Evolutionary conservation across 176 grass and related monocot species (phyloP), one percentile per base, ranked within the genome.

Genomic region (Lolium multiflorum): DNA sequence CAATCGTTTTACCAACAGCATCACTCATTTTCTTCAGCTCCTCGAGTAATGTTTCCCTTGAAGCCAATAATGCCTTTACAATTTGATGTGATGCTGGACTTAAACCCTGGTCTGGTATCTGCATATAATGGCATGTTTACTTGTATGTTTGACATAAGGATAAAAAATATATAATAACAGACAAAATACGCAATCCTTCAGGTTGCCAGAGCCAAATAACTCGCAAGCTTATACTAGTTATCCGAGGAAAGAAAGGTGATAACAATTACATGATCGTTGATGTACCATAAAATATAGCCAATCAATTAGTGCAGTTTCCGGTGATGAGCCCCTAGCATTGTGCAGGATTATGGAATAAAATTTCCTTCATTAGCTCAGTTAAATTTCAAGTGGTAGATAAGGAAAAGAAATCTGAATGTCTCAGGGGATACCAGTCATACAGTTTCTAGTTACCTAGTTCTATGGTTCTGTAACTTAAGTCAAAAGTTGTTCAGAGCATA

Each of bases 101-200:
- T 88, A 88, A 90, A 70, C 85, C 83, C 83, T 94, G 92, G 66
- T 93, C 92, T 78, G 95, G 89, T 21, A 96, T 87, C 97, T 99
- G 85, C 79, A 80, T 10, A 86, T 60, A 87, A 84, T 81, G 77
- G 44, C 65, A 79, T 48, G 28, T n/a, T 96, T 86, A 69, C 28
- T 74, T 5, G 31, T 55, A 47, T 7, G 0, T 20, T 79, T 35
- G 74, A 78, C 37, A 66, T 56, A 81, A 81, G 38, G 38, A 71
- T 20, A 88, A 56, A 56, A 28, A 12, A 81, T 70, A 62, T 17
- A 59, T 10, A 37, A 54, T 39, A 71, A 70, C 11, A 22, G 51
- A 77, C 28, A 17, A 77, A 38, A 56, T 12, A 81, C 24, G 60
- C n/a, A 26, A 77, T 77, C 44, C 43, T 43, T 80, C 5, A 62